Conservation (phyloP, 495 filamentous ascomycete species). For the Penicillium argentinense region DNA sequence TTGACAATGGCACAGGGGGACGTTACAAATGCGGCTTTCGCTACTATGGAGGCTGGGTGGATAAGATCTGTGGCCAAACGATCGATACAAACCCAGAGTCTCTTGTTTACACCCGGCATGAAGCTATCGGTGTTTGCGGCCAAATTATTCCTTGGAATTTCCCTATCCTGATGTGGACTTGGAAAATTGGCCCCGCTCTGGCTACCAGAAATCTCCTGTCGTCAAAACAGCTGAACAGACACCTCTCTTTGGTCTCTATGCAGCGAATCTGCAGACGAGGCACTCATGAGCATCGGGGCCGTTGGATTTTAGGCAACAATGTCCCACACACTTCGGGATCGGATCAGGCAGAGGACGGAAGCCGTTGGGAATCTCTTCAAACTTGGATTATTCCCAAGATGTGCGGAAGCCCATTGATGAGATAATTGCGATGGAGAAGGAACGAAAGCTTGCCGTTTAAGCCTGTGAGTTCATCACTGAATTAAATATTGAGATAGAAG, state of each 20-base stretch:
- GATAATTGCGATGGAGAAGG: no score
- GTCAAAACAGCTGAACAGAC: constrained; percentile 7
- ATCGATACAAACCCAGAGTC: constrained; percentile 77
- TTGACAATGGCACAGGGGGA: constrained; percentile 75
- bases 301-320: no score
- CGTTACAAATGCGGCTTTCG: constrained; percentile 38
- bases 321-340: no score
- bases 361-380: no score
- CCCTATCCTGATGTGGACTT: constrained; percentile 17
- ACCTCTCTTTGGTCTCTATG: constrained; percentile 1
- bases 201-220: constrained; percentile 5
- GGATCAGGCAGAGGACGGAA: no score
- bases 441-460: no score
- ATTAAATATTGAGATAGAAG: no score
- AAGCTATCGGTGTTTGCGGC: constrained; percentile 87
- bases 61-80: constrained; percentile 93
- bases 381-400: no score
- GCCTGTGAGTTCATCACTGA: no score
- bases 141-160: constrained; percentile 98
- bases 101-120: constrained; percentile 83
- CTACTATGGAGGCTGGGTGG: constrained; percentile 95
- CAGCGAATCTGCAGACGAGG: no score
- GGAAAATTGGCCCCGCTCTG: constrained; percentile 9
- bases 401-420: no score
- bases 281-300: no score